These are phyloP conservation scores for Stagonosporopsis tanaceti DNA, from an alignment of 2,329 filamentous ascomycete genomes.

Conservation along the genomic window DNA sequence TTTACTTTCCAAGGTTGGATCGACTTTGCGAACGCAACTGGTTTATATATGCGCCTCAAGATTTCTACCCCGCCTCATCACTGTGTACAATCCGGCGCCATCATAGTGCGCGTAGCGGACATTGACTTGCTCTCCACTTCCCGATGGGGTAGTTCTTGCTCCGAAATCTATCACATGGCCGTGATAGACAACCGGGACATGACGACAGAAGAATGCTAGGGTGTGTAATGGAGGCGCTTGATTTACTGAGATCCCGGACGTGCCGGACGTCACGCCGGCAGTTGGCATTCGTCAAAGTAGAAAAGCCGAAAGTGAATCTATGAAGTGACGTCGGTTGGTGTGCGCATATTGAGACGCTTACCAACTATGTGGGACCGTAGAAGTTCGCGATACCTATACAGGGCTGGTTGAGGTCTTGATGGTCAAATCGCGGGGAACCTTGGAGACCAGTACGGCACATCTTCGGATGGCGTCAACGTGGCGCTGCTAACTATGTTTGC, in stretches of 20 bases:
- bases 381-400: background rate
- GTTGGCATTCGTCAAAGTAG: constrained; percentile 4
- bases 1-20: background rate
- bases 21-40: background rate
- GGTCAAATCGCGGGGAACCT: constrained; percentile 5
- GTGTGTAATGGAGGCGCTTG: background rate
- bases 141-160: background rate
- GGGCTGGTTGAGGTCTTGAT: background rate
- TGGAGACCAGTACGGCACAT: background rate
- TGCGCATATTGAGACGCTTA: background rate
- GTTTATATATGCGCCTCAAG: background rate
- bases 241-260: background rate
- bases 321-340: background rate
- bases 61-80: constrained; percentile 4
- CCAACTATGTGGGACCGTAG: background rate
- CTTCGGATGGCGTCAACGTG: constrained; percentile 11
- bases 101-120: background rate
- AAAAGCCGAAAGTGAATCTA: background rate
- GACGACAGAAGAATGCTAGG: background rate
- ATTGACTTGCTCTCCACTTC: constrained; percentile 5
- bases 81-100: background rate
- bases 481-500: constrained; percentile 11
- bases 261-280: background rate
- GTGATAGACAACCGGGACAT: background rate
- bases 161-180: background rate